A percentile compares a stretch with the other conserved stretches of the same genome.
phyloP scores from a whole-genome alignment of 139 green algal species.

The Chlamydomonas schloesseri region DNA sequence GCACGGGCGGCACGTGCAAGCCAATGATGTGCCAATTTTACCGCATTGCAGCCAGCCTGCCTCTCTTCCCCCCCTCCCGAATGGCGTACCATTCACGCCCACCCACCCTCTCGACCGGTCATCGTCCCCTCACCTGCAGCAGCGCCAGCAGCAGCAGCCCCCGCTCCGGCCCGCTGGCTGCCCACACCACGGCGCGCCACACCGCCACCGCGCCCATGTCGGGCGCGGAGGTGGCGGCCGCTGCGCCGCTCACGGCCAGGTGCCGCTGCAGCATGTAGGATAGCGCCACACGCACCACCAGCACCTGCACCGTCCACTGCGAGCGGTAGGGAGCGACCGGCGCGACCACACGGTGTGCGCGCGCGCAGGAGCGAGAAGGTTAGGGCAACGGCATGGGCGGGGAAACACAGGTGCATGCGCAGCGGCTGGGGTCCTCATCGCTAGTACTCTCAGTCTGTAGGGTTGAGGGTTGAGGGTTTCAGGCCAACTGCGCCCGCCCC shows the following conservation, averaged over 20 bases:
- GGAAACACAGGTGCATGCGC: neutral
- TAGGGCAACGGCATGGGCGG: too few relatives aligned
- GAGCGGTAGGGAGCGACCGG: neutral
- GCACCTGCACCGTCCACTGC: constrained; percentile 22
- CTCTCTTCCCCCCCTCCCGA: neutral
- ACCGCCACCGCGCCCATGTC: constrained; percentile 4
- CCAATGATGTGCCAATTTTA: too few relatives aligned
- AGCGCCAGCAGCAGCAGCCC: constrained; percentile 28
- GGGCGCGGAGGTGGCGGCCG: neutral
- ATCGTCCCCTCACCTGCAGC: constrained; percentile 18
- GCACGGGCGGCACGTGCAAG: too few relatives aligned
- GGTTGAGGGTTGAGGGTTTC: too few relatives aligned
- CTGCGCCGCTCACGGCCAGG: neutral
- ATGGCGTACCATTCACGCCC: too few relatives aligned
- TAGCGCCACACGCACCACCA: constrained; percentile 7
- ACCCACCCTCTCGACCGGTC: too few relatives aligned
- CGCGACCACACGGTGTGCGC: too few relatives aligned
- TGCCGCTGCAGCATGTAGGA: constrained; percentile 39
- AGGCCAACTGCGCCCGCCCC: too few relatives aligned
- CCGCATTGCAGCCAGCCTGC: neutral
- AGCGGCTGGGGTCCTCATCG: neutral
- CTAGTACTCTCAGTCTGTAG: too few relatives aligned
- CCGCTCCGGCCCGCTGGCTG: neutral
- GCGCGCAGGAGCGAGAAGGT: too few relatives aligned
- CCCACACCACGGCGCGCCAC: neutral